Evolutionary conservation across 345 rosid genomes (phyloP), one percentile per base, ranked within the genome.

Genomic region (Ceriops zippeliana): DNA sequence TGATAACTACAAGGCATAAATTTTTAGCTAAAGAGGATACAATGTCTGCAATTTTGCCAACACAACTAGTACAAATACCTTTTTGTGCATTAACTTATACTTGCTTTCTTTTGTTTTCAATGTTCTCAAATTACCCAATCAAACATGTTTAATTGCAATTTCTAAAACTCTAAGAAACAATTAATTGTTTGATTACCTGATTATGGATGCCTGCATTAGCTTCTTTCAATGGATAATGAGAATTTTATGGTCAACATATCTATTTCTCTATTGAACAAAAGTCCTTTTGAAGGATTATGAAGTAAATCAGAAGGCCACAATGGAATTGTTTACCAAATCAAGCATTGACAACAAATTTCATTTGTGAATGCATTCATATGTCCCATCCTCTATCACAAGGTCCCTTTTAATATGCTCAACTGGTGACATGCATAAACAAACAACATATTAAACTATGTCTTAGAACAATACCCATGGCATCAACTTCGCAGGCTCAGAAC

Each of bases 381-480:
- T 24, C 59, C 16, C 30, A 56, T 56, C 30, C 59, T 56, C 59
- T 24, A 56, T 24, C 59, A 24, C 26, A 56, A 56, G 9, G 31
- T 4, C 16, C 4, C 28, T 56, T n/a, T n/a, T 21, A 56, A 24
- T 15, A 56, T 24, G 16, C 26, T 42, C 49, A 13, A 42, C 49
- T 0, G 30, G 1, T 47, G 30, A 57, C 3, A 53, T 37, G 5
- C 35, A 27, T 10, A 53, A 54, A 58, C 13, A 28, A 19, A 30
- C 66, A n/a, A 32, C 38, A 66, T 28, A 38, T 54, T 26, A 54
- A 54, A 54, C 58, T 26, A 54, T 21, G 27, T 22, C 11, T 32
- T n/a, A 63, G 51, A 63, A 61, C 37, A 53, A 56, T 76, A 76
- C 80, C 80, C 80, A 76, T 21, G 80, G 80, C 73, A 76, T 68